Evolutionary conservation across 805 yeast species (phyloP).

Genomic region (Ogataea ganodermae): DNA sequence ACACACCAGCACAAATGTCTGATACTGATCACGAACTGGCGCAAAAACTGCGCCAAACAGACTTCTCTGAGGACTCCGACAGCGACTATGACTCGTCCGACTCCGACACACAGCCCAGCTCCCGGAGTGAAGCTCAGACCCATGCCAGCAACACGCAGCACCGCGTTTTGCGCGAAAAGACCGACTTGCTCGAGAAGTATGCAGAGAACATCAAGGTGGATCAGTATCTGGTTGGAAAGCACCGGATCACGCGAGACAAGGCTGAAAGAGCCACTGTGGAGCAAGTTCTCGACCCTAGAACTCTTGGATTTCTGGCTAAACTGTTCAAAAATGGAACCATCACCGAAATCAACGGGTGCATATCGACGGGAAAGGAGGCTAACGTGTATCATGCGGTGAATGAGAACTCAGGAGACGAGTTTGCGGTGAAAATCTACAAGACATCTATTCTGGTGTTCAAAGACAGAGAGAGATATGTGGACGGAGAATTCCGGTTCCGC

Average conservation of each 20-base stretch:
- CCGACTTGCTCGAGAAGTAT: constrained; percentile 59
- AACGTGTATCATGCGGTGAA: constrained; percentile 85
- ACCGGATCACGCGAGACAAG: constrained; percentile 71
- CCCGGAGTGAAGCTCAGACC: neutral
- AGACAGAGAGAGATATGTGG: constrained; percentile 93
- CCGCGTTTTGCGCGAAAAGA: constrained; percentile 38
- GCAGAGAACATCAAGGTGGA: constrained; percentile 67
- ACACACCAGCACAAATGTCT: neutral
- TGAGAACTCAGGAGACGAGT: constrained; percentile 51
- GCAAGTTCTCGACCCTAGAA: constrained; percentile 94
- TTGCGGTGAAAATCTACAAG: constrained; percentile 91
- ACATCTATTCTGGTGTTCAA: constrained; percentile 96
- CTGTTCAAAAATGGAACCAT: constrained; percentile 82
- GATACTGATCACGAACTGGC: neutral
- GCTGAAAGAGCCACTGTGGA: constrained; percentile 96
- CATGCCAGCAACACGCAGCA: constrained; percentile 6
- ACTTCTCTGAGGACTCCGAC: neutral
- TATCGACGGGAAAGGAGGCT: constrained; percentile 98
- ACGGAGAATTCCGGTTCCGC: constrained; percentile 92
- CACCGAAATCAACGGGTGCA: constrained; percentile 86
- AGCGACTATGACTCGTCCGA: constrained; percentile 5
- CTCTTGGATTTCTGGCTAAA: constrained; percentile 78
- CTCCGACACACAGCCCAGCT: neutral
- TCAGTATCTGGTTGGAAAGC: constrained; percentile 53
- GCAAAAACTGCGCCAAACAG: neutral